Percentiles rank a stretch among this genome's conserved stretches.
Evolutionary conservation across 305 asterid genomes (phyloP).

Genomic region (Fraxinus velutina): DNA sequence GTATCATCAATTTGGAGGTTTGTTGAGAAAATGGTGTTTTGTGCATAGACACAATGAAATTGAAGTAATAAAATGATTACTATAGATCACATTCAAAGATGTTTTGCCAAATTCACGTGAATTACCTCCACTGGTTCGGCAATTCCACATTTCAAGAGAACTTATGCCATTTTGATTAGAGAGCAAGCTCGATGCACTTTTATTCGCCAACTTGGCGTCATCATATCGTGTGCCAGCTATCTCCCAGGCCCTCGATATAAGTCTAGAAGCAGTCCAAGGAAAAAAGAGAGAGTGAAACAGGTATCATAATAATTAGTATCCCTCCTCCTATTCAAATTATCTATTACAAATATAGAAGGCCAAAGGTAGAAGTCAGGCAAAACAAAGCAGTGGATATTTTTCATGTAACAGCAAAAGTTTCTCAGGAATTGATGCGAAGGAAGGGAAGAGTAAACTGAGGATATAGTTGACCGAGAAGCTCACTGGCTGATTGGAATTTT

Average conservation of each 20-base stretch:
- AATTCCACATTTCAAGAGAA: constrained; percentile 60
- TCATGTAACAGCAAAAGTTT: not conserved
- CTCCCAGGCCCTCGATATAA: constrained; percentile 74
- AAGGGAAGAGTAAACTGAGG: not conserved
- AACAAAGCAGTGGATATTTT: not conserved
- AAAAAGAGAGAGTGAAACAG: not conserved
- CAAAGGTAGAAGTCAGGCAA: not conserved
- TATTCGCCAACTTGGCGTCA: constrained; percentile 59
- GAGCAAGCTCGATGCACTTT: constrained; percentile 54
- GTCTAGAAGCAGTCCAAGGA: constrained; percentile 42
- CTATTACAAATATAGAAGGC: not conserved
- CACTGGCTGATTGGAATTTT: not conserved
- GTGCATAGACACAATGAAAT: not conserved
- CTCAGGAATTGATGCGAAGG: not conserved
- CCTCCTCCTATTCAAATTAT: not conserved
- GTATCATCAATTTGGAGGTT: not conserved
- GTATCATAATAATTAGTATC: not conserved
- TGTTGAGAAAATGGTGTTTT: not conserved
- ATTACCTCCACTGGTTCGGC: constrained; percentile 72
- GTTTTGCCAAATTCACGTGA: not conserved
- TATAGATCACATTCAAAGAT: not conserved
- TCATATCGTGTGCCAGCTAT: constrained; percentile 65
- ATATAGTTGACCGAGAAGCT: not conserved
- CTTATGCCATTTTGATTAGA: constrained; percentile 36
- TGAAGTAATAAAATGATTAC: not conserved